Base-by-base conservation (phyloP, 1,284 basidiomycete genomes). In the Austroboletus niveus region DNA sequence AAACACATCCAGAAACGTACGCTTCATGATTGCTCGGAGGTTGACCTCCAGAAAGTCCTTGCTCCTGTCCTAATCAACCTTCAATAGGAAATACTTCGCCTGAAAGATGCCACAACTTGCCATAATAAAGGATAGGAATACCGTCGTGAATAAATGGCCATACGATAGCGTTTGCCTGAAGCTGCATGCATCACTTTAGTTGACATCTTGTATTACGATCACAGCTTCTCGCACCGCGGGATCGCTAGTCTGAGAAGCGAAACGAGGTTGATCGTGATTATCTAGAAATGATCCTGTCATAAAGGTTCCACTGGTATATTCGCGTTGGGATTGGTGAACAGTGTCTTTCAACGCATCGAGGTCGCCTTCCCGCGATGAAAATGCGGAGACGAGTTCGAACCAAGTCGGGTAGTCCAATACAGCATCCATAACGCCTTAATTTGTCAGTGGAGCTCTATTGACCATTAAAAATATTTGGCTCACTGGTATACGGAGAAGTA, bases 201-300 rank as follows among this genome's bases (percentile, higher is more conserved):
- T 14, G 14, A 30, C 17, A n/a, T 32, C 57, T 32, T n/a, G 58
- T 48, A 2, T 24, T 58, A 41, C 63, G 66, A 34, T 65, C 67
- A 53, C 67, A 69, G 49, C 70, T 64, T 70, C 45, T 44, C 71
- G 63, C 31, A 75, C 72, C 66, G 65, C 72, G 11, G 60, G 67
- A 64, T 82, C 81, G 22, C 66, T 61, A 7, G 74, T 81, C 39
- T 71, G 61, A 57, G 79, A 80, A 48, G 76, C 72, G 71, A 87
- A 87, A 38, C 89, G 76, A 2, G 87, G 81, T 48, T 89, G 72
- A 64, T 92, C 89, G 58, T 91, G 89, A 68, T 90, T 91, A 68
- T 92, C 89, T 40, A 91, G 69, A 73, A 92, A 92, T 40, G 86
- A 84, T n/a, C 85, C 87, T 0, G 84, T 73, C 41, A 79, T 61